Evolutionary conservation across 2,329 filamentous ascomycete genomes (phyloP).

Genomic region (Clarireedia homoeocarpa): DNA sequence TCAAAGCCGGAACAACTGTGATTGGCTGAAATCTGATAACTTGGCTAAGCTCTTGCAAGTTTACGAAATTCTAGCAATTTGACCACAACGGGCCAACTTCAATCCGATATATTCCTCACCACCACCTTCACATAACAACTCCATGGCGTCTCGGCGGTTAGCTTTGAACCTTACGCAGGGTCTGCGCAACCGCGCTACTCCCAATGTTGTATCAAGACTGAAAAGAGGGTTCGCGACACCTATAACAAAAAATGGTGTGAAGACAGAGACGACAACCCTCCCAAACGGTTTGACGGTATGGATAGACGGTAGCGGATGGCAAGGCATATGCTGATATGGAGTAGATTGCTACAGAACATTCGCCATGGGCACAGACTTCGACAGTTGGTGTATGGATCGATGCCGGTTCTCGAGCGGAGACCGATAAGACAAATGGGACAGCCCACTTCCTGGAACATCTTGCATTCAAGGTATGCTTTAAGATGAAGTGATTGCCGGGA

Average conservation of each 20-base stretch:
- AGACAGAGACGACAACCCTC: constrained; percentile 92
- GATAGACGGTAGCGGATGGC: not conserved
- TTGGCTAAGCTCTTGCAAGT: constrained; percentile 9
- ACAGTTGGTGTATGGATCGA: constrained; percentile 99
- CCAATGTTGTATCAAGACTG: constrained; percentile 69
- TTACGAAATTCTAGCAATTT: constrained; percentile 11
- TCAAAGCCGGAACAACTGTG: constrained; percentile 6
- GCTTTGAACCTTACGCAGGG: constrained; percentile 89
- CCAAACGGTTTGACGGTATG: constrained; percentile 93
- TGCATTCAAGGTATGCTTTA: constrained; percentile 81
- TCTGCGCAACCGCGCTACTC: constrained; percentile 78
- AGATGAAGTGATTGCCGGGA: constrained; percentile 12
- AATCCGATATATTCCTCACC: constrained; percentile 14
- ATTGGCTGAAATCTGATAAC: constrained; percentile 9
- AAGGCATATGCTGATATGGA: constrained; percentile 26
- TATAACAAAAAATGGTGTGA: constrained; percentile 58
- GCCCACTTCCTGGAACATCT: constrained; percentile 99
- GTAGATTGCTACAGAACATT: constrained; percentile 96
- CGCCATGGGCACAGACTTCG: constrained; percentile 95
- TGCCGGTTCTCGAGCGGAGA: constrained; percentile 95
- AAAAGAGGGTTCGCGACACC: constrained; percentile 87
- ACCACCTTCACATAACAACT: constrained; percentile 20
- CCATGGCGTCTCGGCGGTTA: constrained; percentile 94
- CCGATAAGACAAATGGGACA: constrained; percentile 96
- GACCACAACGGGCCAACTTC: constrained; percentile 12